Evolutionary conservation across 2,329 filamentous ascomycete genomes (phyloP), one percentile per base, ranked within the genome.

Genomic region (Exophiala sp.): DNA sequence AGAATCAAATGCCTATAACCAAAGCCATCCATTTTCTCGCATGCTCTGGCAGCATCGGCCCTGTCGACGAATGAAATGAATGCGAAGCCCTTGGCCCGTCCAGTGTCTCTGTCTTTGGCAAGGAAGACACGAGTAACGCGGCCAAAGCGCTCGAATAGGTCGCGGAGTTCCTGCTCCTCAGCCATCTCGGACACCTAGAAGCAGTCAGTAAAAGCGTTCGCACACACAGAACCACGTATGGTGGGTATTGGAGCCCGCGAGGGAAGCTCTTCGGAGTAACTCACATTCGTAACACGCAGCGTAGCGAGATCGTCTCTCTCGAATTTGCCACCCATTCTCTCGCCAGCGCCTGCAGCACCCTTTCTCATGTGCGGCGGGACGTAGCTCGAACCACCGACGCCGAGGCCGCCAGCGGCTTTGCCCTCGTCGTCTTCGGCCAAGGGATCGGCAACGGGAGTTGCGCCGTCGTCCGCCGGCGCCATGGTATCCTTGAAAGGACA

Each of bases 401-500:
- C 83, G 21, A 82, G 73, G 23, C 73, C 78, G 52, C 81, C 85
- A 27, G 73, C 73, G 34, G 69, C 69, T 23, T 67, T 70, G 42
- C 69, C 70, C 22, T 64, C 68, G 22, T 71, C 75, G 38, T 67
- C 70, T 38, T 76, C 77, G 19, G 70, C 69, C 58, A 62, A 53
- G n/a, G 59, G 59, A 46, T 62, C 59, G 0, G 61, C 55, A 18
- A 62, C 65, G 23, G 61, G 66, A 42, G 59, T 65, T 35, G 64
- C 57, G 16, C 67, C 55, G 60, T 75, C 73, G 35, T 73, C 73
- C 50, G 75, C 70, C 5, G 73, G 93, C 29, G 91, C 89, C 89
- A 98, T 96, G 63, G 91, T 98, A 70, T 97, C 93, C 78, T 97
- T 98, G 84, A 95, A 98, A 29, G 93, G 93, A 82, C 93, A 98